Evolutionary conservation across 768 basidiomycete species (phyloP).

Genomic region (Candolleomyces eurysporus): DNA sequence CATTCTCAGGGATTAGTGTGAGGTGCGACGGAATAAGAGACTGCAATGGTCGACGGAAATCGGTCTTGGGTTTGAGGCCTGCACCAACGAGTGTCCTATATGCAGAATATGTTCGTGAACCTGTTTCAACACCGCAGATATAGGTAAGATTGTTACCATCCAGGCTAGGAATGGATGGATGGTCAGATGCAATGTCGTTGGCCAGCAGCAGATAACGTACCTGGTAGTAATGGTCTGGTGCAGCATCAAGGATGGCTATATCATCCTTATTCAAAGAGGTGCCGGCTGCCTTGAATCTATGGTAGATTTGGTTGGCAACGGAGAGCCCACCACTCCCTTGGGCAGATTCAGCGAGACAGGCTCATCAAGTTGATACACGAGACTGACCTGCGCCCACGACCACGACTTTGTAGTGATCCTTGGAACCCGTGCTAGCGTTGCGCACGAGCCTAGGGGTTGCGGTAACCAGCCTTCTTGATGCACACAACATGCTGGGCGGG

Average conservation of each 20-base stretch:
- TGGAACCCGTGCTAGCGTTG: slow-evolving; percentile 37
- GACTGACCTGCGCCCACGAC: slow-evolving; percentile 82
- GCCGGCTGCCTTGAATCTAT: slow-evolving; percentile 71
- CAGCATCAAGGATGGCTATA: slow-evolving; percentile 82
- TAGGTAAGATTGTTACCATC: slow-evolving; percentile 59
- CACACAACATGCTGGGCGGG: neutral
- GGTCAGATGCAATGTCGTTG: neutral
- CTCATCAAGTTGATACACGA: neutral
- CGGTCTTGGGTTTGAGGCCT: slow-evolving; percentile 73
- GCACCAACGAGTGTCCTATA: slow-evolving; percentile 87
- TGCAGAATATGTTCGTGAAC: neutral
- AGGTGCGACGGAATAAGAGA: slow-evolving; percentile 77
- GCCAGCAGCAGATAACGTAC: slow-evolving; percentile 31
- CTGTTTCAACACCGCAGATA: neutral
- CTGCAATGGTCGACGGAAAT: slow-evolving; percentile 62
- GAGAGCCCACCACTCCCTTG: slow-evolving; percentile 79
- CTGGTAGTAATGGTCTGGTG: slow-evolving; percentile 84
- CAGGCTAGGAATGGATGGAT: slow-evolving; percentile 53
- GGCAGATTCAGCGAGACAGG: slow-evolving; percentile 5
- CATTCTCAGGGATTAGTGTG: slow-evolving; percentile 66
- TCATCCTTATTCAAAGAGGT: slow-evolving; percentile 70
- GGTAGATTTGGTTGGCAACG: slow-evolving; percentile 85
- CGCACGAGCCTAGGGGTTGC: slow-evolving; percentile 8
- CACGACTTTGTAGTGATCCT: slow-evolving; percentile 74
- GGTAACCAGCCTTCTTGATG: no score